These are phyloP conservation scores for Lentithecium fluviatile DNA, from an alignment of 495 filamentous ascomycete species.

Conservation along the genomic window DNA sequence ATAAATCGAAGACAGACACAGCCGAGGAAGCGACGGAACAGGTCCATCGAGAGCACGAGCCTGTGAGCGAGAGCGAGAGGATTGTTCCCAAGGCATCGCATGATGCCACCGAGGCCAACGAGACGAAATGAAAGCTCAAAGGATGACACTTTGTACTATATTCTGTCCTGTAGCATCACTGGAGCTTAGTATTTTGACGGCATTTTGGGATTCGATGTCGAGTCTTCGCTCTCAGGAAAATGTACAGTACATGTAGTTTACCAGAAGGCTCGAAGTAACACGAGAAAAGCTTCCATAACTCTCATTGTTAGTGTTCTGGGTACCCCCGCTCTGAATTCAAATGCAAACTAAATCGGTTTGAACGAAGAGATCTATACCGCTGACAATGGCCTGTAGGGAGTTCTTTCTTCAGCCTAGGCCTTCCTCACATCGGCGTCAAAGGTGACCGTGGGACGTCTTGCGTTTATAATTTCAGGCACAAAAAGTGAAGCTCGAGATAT, in stretches of 20 bases:
- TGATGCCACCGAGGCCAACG: slow-evolving; percentile 39
- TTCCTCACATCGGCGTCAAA: too few relatives aligned
- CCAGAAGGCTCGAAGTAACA: too few relatives aligned
- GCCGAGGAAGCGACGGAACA: slow-evolving; percentile 31
- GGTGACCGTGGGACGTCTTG: too few relatives aligned
- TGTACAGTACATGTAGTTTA: neutral
- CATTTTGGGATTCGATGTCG: neutral
- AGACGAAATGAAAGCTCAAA: slow-evolving; percentile 5
- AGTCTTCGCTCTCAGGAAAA: neutral
- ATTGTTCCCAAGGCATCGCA: slow-evolving; percentile 54
- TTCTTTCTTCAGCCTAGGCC: too few relatives aligned
- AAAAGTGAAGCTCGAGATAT: too few relatives aligned
- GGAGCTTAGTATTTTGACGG: neutral
- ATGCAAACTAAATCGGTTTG: too few relatives aligned
- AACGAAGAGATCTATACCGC: too few relatives aligned
- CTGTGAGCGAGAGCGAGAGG: slow-evolving; percentile 44
- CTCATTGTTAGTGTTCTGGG: too few relatives aligned
- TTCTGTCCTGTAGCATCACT: slow-evolving; percentile 4
- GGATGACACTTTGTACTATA: slow-evolving; percentile 2
- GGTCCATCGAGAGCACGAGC: slow-evolving; percentile 27
- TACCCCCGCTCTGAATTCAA: too few relatives aligned
- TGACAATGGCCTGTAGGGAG: too few relatives aligned
- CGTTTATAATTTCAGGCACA: too few relatives aligned
- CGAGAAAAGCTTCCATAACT: too few relatives aligned
- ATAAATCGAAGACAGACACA: slow-evolving; percentile 31